These are phyloP conservation scores for Bimuria novae-zelandiae DNA, from an alignment of 2,329 filamentous ascomycete genomes.

Conservation along the genomic window DNA sequence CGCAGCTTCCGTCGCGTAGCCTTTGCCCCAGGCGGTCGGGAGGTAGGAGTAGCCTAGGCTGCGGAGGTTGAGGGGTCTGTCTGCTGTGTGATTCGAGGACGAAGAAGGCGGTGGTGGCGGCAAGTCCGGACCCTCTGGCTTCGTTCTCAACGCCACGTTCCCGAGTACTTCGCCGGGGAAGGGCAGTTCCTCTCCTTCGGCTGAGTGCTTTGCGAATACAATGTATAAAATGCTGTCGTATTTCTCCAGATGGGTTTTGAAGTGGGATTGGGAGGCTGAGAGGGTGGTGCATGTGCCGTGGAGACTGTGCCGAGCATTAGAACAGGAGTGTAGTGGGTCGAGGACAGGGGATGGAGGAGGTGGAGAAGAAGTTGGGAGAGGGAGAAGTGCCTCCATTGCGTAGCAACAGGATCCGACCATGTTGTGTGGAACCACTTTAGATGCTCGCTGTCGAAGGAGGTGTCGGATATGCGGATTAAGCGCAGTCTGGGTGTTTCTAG, in stretches of 20 bases:
- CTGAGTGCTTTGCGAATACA: slow-evolving; percentile 11
- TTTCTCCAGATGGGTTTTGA: slow-evolving; percentile 18
- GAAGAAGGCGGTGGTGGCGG: slow-evolving; percentile 7
- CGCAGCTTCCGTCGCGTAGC: slow-evolving; percentile 35
- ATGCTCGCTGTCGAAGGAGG: too few relatives aligned
- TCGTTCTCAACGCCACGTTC: slow-evolving; percentile 19
- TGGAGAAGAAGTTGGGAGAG: too few relatives aligned
- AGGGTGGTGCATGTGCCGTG: slow-evolving; percentile 25
- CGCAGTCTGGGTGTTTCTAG: too few relatives aligned
- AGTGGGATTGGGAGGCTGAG: slow-evolving; percentile 24
- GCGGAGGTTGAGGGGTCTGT: slow-evolving; percentile 16
- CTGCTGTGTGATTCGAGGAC: background rate
- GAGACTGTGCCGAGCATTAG: too few relatives aligned
- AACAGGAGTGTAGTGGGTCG: too few relatives aligned
- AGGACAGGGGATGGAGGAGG: too few relatives aligned
- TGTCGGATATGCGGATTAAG: too few relatives aligned
- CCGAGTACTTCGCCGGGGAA: slow-evolving; percentile 17
- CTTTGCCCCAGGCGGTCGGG: slow-evolving; percentile 24
- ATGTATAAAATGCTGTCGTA: slow-evolving; percentile 23
- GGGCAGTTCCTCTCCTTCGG: background rate
- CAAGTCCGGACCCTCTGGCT: slow-evolving; percentile 9
- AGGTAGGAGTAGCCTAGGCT: slow-evolving; percentile 32
- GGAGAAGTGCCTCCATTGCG: too few relatives aligned
- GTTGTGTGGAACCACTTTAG: too few relatives aligned
- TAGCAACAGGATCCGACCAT: too few relatives aligned